A percentile compares a stretch with the other conserved stretches of the same genome.
Evolutionary conservation across 2,329 filamentous ascomycete genomes (phyloP).

Genomic region (Aspergillus quadricinctus): DNA sequence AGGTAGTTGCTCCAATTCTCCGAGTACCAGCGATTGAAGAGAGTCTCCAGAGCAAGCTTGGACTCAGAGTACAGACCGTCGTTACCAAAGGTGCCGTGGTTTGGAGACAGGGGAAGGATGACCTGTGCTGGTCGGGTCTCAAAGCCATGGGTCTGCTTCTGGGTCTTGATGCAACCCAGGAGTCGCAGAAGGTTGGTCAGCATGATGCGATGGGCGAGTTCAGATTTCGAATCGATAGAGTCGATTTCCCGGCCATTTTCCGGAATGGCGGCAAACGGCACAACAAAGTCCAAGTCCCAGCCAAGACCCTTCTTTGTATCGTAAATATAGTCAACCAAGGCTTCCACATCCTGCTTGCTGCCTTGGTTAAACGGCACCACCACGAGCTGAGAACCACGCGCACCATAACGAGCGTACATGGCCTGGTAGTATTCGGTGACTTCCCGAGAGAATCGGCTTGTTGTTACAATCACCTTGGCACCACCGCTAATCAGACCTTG

Average conservation of each 20-base stretch:
- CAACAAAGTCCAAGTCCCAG: conserved; percentile 94
- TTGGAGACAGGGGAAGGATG: conserved; percentile 90
- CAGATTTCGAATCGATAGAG: conserved; percentile 92
- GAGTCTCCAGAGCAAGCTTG: conserved; percentile 91
- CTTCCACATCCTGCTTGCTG: conserved; percentile 96
- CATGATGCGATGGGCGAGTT: conserved; percentile 98
- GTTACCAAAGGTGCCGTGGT: conserved; percentile 97
- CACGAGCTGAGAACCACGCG: conserved; percentile 90
- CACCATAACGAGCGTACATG: conserved; percentile 94
- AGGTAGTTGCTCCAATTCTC: conserved; percentile 97
- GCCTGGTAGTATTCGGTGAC: conserved; percentile 99
- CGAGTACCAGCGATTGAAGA: conserved; percentile 98
- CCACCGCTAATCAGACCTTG: conserved; percentile 95
- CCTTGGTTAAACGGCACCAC: conserved; percentile 99
- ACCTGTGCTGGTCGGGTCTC: conserved; percentile 96
- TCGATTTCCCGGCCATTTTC: conserved; percentile 98
- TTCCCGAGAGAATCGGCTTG: conserved; percentile 90
- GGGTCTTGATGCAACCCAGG: conserved; percentile 81
- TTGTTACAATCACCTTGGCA: conserved; percentile 94
- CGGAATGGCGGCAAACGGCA: conserved; percentile 95
- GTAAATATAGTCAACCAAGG: conserved; percentile 92
- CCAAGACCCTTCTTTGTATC: conserved; percentile 93
- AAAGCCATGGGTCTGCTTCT: conserved; percentile 83
- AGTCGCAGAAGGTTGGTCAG: conserved; percentile 93
- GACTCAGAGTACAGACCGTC: conserved; percentile 98